These are phyloP conservation scores for Apophysomyces elegans DNA, from an alignment of 371 early-diverging fungal genomes.

Conservation along the genomic window DNA sequence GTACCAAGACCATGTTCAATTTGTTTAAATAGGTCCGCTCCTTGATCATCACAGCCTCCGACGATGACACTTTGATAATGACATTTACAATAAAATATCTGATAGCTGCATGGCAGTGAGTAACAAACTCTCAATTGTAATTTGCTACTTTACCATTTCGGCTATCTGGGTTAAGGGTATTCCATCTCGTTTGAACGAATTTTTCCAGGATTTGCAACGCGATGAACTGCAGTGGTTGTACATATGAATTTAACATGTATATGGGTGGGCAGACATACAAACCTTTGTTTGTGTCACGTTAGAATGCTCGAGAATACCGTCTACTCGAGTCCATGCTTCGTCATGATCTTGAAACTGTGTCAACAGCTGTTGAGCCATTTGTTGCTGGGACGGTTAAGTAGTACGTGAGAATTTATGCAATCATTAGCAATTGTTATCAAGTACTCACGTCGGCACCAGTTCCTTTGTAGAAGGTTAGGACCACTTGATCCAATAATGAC, in stretches of 20 bases:
- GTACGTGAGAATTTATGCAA: constrained; percentile 7
- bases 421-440: neutral
- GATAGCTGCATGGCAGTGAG: constrained; percentile 67
- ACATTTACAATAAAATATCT: constrained; percentile 91
- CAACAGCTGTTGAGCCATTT: constrained; percentile 79
- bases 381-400: constrained; percentile 56
- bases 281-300: constrained; percentile 88
- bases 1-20: constrained; percentile 94
- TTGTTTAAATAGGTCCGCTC: constrained; percentile 85
- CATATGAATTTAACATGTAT: neutral
- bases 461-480: constrained; percentile 75
- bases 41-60: constrained; percentile 70
- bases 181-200: constrained; percentile 98
- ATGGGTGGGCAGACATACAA: constrained; percentile 16
- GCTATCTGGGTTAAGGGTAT: constrained; percentile 88
- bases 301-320: constrained; percentile 91
- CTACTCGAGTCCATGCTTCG: constrained; percentile 96
- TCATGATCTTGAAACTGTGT: constrained; percentile 97
- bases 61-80: constrained; percentile 88
- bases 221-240: constrained; percentile 74
- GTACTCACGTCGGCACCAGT: constrained; percentile 73
- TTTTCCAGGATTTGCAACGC: constrained; percentile 97
- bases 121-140: neutral
- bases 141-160: constrained; percentile 70
- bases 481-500: constrained; percentile 87